Conservation (phyloP, 495 filamentous ascomycete genomes). For the Xylaria palmicola region DNA sequence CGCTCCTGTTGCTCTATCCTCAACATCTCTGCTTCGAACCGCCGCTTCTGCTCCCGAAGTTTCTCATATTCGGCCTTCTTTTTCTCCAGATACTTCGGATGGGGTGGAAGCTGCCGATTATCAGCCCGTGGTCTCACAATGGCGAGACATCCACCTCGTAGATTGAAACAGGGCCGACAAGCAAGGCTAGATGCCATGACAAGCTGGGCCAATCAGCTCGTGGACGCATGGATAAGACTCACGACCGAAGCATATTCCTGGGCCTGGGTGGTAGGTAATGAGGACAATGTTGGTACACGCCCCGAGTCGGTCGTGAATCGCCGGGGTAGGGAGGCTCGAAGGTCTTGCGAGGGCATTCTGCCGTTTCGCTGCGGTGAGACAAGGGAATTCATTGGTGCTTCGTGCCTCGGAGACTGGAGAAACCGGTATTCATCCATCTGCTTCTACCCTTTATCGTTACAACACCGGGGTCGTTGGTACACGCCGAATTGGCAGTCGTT, state of each 20-base stretch:
- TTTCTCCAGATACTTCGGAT: constrained; percentile 78
- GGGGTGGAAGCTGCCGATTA: constrained; percentile 37
- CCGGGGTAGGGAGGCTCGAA: constrained; percentile 74
- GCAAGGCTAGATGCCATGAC: constrained; percentile 12
- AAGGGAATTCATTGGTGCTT: constrained; percentile 68
- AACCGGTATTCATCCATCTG: constrained; percentile 72
- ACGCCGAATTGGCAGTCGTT: constrained; percentile 40
- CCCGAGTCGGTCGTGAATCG: constrained; percentile 93
- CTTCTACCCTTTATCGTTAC: constrained; percentile 35
- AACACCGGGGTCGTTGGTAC: constrained; percentile 46
- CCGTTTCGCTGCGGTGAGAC: constrained; percentile 67
- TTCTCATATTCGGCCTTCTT: constrained; percentile 85
- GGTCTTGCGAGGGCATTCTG: constrained; percentile 61
- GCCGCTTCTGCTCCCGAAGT: constrained; percentile 78
- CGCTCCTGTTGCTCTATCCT: constrained; percentile 79
- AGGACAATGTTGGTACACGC: constrained; percentile 76
- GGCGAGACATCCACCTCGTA: constrained; percentile 28
- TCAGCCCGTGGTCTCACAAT: constrained; percentile 34
- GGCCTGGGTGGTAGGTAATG: constrained; percentile 55
- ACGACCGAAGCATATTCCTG: constrained; percentile 43
- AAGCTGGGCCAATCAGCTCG: background rate
- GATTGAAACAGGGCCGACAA: constrained; percentile 28
- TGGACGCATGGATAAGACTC: constrained; percentile 32
- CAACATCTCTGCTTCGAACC: constrained; percentile 85
- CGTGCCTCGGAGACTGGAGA: constrained; percentile 68